phyloP scores from a whole-genome alignment of 163 green algal species.

The Prototheca stagnorum region DNA sequence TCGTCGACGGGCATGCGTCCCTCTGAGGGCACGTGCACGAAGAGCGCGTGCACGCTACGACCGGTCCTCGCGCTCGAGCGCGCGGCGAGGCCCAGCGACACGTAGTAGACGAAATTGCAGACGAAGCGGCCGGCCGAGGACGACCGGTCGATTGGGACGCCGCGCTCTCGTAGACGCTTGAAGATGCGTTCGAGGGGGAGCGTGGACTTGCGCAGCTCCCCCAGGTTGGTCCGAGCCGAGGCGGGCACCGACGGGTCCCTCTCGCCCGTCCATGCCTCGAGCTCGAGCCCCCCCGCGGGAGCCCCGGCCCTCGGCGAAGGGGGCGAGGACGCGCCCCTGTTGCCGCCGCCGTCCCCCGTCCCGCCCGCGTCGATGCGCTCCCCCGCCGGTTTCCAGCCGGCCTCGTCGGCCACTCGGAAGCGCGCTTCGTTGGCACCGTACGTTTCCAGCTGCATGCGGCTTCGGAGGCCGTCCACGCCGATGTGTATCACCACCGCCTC shows the following conservation, averaged over 20 bases:
- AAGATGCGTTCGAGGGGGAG: too few species aligned
- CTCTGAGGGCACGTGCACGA: not conserved
- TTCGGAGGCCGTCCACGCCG: not conserved
- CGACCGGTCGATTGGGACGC: conserved; percentile 13
- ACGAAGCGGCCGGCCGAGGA: conserved; percentile 35
- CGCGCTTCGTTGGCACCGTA: conserved; percentile 33
- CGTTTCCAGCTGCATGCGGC: not conserved
- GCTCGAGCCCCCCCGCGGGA: too few species aligned
- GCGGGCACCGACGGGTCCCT: too few species aligned
- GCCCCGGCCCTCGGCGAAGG: too few species aligned
- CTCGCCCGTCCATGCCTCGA: too few species aligned
- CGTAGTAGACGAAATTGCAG: conserved; percentile 33
- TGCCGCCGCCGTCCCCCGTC: too few species aligned
- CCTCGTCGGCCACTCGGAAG: conserved; percentile 34
- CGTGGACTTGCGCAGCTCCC: too few species aligned
- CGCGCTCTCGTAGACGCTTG: too few species aligned
- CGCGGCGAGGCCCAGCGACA: not conserved
- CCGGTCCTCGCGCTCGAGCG: not conserved
- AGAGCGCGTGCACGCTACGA: not conserved
- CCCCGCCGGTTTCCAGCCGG: conserved; percentile 25
- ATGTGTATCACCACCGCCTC: not conserved
- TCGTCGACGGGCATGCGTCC: not conserved
- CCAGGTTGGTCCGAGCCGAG: too few species aligned
- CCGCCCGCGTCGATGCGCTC: conserved; percentile 14
- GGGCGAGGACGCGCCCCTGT: too few species aligned